These are phyloP conservation scores for Rhynchosporium secalis DNA, from an alignment of 2,329 filamentous ascomycete species.

Conservation along the genomic window DNA sequence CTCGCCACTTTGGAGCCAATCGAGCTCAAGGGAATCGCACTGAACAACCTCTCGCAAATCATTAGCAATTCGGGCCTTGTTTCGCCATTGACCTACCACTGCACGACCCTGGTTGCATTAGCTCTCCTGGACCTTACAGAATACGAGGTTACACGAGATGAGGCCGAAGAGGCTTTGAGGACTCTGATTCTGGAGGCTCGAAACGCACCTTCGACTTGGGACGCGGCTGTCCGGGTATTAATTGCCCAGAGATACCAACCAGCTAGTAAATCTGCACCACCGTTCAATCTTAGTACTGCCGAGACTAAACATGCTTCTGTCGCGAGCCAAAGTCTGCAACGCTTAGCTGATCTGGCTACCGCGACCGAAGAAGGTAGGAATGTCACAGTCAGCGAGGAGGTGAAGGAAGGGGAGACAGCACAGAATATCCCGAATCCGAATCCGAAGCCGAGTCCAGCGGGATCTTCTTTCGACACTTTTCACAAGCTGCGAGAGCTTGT, in stretches of 20 bases:
- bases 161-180: slow-evolving; percentile 56
- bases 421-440: slow-evolving; percentile 4
- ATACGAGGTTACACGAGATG: slow-evolving; percentile 55
- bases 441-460: slow-evolving; percentile 5
- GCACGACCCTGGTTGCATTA: slow-evolving; percentile 58
- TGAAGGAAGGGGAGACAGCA: slow-evolving; percentile 23
- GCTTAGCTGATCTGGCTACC: slow-evolving; percentile 54
- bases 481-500: slow-evolving; percentile 27
- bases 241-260: slow-evolving; percentile 41
- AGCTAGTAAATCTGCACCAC: slow-evolving; percentile 6
- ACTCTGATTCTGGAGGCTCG: slow-evolving; percentile 54
- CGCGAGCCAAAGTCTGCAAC: slow-evolving; percentile 50
- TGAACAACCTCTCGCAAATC: slow-evolving; percentile 59
- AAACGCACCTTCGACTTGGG: slow-evolving; percentile 55
- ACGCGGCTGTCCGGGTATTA: slow-evolving; percentile 53
- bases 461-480: slow-evolving; percentile 19
- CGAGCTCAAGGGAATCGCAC: slow-evolving; percentile 61
- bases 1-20: slow-evolving; percentile 55
- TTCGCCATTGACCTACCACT: slow-evolving; percentile 68
- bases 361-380: slow-evolving; percentile 31
- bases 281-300: slow-evolving; percentile 10
- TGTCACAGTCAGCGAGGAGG: slow-evolving; percentile 20
- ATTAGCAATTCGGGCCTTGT: slow-evolving; percentile 54
- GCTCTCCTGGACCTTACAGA: slow-evolving; percentile 61
- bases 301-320: slow-evolving; percentile 30